Conservation (phyloP, 1,139 yeast species). For the Yamadazyma buinensis region DNA sequence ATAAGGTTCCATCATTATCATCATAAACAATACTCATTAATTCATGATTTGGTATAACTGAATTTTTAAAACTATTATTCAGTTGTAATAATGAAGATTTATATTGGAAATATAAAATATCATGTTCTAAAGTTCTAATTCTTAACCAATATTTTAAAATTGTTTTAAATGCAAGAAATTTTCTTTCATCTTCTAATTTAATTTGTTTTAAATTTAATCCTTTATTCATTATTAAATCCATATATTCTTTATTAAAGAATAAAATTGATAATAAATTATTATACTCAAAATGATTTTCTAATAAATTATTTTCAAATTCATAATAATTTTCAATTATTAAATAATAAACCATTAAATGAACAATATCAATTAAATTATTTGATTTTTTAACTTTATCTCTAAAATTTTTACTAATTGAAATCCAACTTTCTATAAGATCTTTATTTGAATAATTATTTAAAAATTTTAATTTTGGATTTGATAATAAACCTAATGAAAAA, state of each 20-base stretch:
- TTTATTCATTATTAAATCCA: slow-evolving; percentile 15
- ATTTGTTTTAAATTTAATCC: slow-evolving; percentile 6
- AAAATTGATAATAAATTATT: slow-evolving; percentile 27
- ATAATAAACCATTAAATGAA: slow-evolving; percentile 29
- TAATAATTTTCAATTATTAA: slow-evolving; percentile 24
- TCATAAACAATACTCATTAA: slow-evolving; percentile 17
- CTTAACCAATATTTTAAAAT: slow-evolving; percentile 29
- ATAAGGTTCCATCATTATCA: slow-evolving; percentile 18
- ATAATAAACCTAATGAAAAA: slow-evolving; percentile 21
- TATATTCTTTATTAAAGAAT: slow-evolving; percentile 24
- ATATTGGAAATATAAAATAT: slow-evolving; percentile 28
- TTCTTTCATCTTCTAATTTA: slow-evolving; percentile 2
- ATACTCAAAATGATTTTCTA: slow-evolving; percentile 30
- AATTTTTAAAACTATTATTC: slow-evolving; percentile 21
- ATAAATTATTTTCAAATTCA: slow-evolving; percentile 18
- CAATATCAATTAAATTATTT: slow-evolving; percentile 22
- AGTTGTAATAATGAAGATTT: slow-evolving; percentile 29
- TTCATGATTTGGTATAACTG: slow-evolving; percentile 25
- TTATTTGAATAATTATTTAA: slow-evolving; percentile 9
- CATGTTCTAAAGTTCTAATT: slow-evolving; percentile 27
- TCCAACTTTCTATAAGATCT: slow-evolving; percentile 22
- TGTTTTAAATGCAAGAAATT: slow-evolving; percentile 16
- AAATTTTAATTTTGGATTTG: slow-evolving; percentile 12
- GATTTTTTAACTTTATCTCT: slow-evolving; percentile 17
- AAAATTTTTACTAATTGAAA: slow-evolving; percentile 21